Evolutionary conservation across 129 eudicot species (phyloP), one percentile per base, ranked within the genome.

Genomic region (Heracleum sosnowskyi): DNA sequence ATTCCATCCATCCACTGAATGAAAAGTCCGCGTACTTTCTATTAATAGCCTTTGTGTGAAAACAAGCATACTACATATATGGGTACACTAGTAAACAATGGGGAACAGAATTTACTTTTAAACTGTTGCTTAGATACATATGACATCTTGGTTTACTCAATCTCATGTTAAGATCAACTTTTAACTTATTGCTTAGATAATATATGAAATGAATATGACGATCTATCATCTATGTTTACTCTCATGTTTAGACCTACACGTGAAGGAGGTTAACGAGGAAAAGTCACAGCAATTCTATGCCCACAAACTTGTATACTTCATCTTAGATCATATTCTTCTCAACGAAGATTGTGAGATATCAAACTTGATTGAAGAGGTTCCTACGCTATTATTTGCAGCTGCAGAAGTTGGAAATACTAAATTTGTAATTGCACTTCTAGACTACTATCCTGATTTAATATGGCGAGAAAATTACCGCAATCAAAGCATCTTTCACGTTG

Each of bases 341-440:
- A n/a, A n/a, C 0, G 70, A 60, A 11, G 73, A 62, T 7, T 7
- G 4, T n/a, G 53, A 77, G 13, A 77, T 62, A 34, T 24, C 26
- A 16, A 17, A 28, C 7, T 37, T 77, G 28, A 34, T 60, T 15
- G 3, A 41, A 62, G 35, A 60, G 13, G n/a, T 37, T 57, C 73
- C 80, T 24, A 24, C 15, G 29, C 73, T 77, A 40, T 28, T 77
- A n/a, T 63, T 77, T 39, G 73, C 13, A 16, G 80, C 80, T 47
- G 80, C 80, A 62, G 28, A 77, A 39, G 37, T 40, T 55, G 80
- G 80, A 57, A 57, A 77, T 63, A 28, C 47, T n/a, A 73, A 39
- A 28, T 77, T 77, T 49, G 44, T 77, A 18, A 60, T 40, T 18
- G 69, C 47, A 39, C 39, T 77, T 60, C 37, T 77, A n/a, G 53